Conservation (phyloP, 1,284 basidiomycete genomes). For the Trichosporon sp. region DNA sequence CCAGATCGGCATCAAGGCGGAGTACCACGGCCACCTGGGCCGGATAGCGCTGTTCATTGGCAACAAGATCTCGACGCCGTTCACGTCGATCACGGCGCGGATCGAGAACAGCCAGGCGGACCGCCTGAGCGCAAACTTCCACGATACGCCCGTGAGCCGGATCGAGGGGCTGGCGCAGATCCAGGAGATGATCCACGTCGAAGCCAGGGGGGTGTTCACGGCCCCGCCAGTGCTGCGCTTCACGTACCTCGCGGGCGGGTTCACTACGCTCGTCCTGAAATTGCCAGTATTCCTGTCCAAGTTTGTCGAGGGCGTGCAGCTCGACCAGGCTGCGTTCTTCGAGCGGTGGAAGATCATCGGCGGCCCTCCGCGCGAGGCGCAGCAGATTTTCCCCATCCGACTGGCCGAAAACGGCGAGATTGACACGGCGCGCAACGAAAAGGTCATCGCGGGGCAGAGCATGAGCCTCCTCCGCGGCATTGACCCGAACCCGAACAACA, state of each 20-base stretch:
- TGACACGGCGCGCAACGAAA: slow-evolving; percentile 65
- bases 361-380: slow-evolving; percentile 77
- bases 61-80: slow-evolving; percentile 82
- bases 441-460: slow-evolving; percentile 69
- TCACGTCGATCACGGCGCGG: slow-evolving; percentile 82
- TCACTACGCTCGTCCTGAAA: slow-evolving; percentile 76
- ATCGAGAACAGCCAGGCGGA: slow-evolving; percentile 67
- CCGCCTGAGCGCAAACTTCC: slow-evolving; percentile 75
- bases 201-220: slow-evolving; percentile 83
- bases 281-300: slow-evolving; percentile 83
- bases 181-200: slow-evolving; percentile 87
- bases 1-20: slow-evolving; percentile 92
- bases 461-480: slow-evolving; percentile 72
- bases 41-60: slow-evolving; percentile 91
- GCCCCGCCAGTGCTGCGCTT: slow-evolving; percentile 75
- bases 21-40: slow-evolving; percentile 87
- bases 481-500: slow-evolving; percentile 68
- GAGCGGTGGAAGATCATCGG: slow-evolving; percentile 98
- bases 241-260: slow-evolving; percentile 85
- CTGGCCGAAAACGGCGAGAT: slow-evolving; percentile 64
- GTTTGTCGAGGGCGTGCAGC: slow-evolving; percentile 87
- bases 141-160: slow-evolving; percentile 70
- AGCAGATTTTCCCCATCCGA: slow-evolving; percentile 75
- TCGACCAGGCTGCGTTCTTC: slow-evolving; percentile 82
- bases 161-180: slow-evolving; percentile 79